Base-by-base conservation (phyloP, 305 asterid genomes). In the Andrographis paniculata region DNA sequence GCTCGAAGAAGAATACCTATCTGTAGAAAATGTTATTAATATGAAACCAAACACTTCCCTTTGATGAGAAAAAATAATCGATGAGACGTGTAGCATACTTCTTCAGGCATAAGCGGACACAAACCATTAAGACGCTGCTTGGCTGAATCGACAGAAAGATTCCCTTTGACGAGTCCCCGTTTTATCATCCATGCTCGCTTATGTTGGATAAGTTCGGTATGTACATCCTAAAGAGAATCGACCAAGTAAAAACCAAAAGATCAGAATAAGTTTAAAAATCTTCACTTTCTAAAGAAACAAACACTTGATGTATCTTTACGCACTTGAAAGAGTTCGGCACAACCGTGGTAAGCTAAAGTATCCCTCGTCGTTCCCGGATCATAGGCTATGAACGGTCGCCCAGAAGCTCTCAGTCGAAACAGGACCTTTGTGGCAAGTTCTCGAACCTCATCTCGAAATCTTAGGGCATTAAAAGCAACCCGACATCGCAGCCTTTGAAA, bases 281-380 rank as follows among this genome's bases (percentile, higher is more conserved):
- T 3, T 47, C 23, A 15, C 16, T 4, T 44, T 21, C 11, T 36
- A 57, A 17, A 17, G 49, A 50, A 53, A 38, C 48, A 48, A 41
- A 55, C 17, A 44, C 48, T 33, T 39, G 41, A 54, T 47, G 16
- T 43, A 45, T 20, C 27, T 68, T n/a, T 45, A 42, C 44, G 40
- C 36, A 91, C 98, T 88, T 91, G 99, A 71, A 91, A 91, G 66
- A 91, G 96, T 60, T 91, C 99, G 4, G 95, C 99, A 55, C 99
- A 91, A 14, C 99, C 96, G 63, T 83, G 71, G 63, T 78, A 91
- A 41, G 99, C 99, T 50, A 91, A 71, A 43, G 96, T 71, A 19
- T 91, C 96, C 70, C 99, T 83, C 0, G 93, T 87, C 95, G 84
- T 87, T 63, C 95, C 99, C 1, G 96, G 95, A 54, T 91, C 99